Percentiles rank a stretch among this genome's conserved stretches.
Evolutionary conservation across 1,139 yeast genomes (phyloP).

Genomic region (Scheffersomyces titani): DNA sequence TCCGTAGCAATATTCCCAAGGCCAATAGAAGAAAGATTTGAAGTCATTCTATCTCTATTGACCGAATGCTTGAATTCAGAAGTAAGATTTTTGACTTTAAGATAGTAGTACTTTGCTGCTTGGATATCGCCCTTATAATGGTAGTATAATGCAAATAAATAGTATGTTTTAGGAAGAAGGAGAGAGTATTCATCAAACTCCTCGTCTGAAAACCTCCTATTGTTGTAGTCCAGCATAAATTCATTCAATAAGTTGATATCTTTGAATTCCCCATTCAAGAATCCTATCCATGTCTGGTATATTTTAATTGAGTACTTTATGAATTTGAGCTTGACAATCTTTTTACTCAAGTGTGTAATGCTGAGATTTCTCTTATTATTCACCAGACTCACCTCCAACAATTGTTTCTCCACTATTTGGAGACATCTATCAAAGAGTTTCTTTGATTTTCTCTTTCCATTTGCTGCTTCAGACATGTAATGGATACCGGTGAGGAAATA

Average conservation of each 20-base stretch:
- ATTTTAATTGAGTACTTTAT: conserved; percentile 25
- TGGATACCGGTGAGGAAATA: conserved; percentile 44
- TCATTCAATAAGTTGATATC: conserved; percentile 26
- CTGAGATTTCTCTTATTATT: conserved; percentile 15
- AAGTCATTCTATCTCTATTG: not conserved
- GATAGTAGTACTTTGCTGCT: conserved; percentile 39
- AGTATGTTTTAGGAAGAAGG: conserved; percentile 35
- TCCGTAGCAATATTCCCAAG: conserved; percentile 19
- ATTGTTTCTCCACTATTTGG: conserved; percentile 29
- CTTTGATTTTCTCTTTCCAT: conserved; percentile 30
- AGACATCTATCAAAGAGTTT: conserved; percentile 38
- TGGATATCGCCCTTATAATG: conserved; percentile 37
- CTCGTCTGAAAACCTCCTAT: conserved; percentile 29
- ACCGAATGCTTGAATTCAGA: not conserved
- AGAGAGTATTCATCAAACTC: conserved; percentile 33
- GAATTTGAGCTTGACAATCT: conserved; percentile 22
- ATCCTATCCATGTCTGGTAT: conserved; percentile 36
- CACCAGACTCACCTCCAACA: conserved; percentile 16
- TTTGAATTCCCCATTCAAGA: conserved; percentile 27
- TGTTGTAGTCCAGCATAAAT: conserved; percentile 35
- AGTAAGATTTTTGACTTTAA: conserved; percentile 26
- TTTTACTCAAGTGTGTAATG: conserved; percentile 18
- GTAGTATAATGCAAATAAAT: conserved; percentile 37
- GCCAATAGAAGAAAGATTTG: conserved; percentile 12
- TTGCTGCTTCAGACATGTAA: conserved; percentile 31